Percentiles rank a stretch among this genome's conserved stretches.
phyloP scores from a whole-genome alignment of 805 yeast species.

The Ogataea sp. region DNA sequence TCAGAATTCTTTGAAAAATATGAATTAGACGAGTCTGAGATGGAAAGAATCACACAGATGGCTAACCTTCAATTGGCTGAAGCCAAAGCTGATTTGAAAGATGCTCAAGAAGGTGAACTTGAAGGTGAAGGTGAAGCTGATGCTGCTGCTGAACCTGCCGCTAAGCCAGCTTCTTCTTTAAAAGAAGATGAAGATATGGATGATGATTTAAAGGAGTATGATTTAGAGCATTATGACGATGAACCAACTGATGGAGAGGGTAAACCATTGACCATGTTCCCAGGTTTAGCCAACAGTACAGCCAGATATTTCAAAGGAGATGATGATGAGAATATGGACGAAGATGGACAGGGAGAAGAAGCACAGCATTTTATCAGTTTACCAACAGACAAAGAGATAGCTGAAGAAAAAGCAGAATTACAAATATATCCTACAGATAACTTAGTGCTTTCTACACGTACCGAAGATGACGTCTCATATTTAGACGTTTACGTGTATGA shows the following conservation, averaged over 20 bases:
- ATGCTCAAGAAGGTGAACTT: constrained; percentile 27
- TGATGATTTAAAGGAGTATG: constrained; percentile 83
- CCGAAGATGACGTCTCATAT: constrained; percentile 91
- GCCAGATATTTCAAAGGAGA: constrained; percentile 48
- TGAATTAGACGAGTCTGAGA: constrained; percentile 84
- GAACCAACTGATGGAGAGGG: constrained; percentile 46
- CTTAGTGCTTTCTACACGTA: constrained; percentile 81
- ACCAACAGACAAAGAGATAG: constrained; percentile 53
- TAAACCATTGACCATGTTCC: constrained; percentile 56
- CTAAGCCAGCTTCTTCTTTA: constrained; percentile 18
- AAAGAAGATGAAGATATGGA: constrained; percentile 56
- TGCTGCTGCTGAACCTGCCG: constrained; percentile 12
- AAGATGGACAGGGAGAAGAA: constrained; percentile 27
- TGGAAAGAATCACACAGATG: constrained; percentile 81
- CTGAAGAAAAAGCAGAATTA: constrained; percentile 75
- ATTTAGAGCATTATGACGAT: constrained; percentile 77
- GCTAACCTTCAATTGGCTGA: constrained; percentile 78
- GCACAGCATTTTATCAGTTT: constrained; percentile 58
- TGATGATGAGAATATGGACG: constrained; percentile 25
- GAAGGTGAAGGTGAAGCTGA: constrained; percentile 23
- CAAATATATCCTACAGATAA: constrained; percentile 89
- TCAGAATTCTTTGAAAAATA: constrained; percentile 87
- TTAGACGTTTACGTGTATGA: constrained; percentile 92
- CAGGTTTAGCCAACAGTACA: constrained; percentile 55
- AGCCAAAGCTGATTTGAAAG: constrained; percentile 57